Percentiles rank a stretch among this genome's conserved stretches.
These are phyloP conservation scores for Hortiboletus campestris DNA, from an alignment of 768 basidiomycete genomes.

Conservation along the genomic window DNA sequence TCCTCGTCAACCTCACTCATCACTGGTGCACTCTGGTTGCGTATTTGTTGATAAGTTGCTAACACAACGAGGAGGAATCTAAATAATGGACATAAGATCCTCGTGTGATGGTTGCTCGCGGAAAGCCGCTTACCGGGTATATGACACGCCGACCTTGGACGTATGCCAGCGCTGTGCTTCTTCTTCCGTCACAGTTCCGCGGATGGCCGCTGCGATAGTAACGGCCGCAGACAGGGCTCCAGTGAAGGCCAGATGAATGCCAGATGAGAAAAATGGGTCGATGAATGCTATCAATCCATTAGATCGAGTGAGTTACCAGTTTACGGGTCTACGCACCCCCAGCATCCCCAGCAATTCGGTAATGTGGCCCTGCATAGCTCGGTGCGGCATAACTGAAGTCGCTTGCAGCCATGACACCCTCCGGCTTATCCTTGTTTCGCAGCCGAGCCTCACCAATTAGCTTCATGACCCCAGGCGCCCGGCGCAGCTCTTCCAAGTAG, in stretches of 20 bases:
- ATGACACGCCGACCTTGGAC: conserved; percentile 8
- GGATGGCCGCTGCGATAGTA: conserved; percentile 9
- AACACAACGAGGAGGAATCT: conserved; percentile 12
- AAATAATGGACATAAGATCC: not conserved
- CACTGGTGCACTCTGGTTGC: conserved; percentile 6
- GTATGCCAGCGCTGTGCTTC: conserved; percentile 13
- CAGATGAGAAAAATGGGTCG: conserved; percentile 14
- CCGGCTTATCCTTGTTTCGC: not conserved
- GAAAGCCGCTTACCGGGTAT: conserved; percentile 1
- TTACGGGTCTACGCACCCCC: not conserved
- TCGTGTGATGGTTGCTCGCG: too few species aligned
- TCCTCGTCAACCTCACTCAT: conserved; percentile 13
- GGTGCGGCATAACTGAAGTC: conserved; percentile 62
- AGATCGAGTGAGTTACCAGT: not conserved
- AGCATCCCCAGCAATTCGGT: conserved; percentile 58
- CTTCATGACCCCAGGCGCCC: not conserved
- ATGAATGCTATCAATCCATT: conserved; percentile 3
- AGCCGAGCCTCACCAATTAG: too few species aligned
- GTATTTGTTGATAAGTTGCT: conserved; percentile 13
- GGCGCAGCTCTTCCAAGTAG: conserved; percentile 2
- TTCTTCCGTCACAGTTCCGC: conserved; percentile 1
- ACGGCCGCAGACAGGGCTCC: conserved; percentile 10
- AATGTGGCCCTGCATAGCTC: conserved; percentile 49
- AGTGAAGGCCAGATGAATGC: conserved; percentile 10
- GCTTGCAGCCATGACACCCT: conserved; percentile 36